Conservation (phyloP, 2,329 filamentous ascomycete species). For the Metarhizium sp. region DNA sequence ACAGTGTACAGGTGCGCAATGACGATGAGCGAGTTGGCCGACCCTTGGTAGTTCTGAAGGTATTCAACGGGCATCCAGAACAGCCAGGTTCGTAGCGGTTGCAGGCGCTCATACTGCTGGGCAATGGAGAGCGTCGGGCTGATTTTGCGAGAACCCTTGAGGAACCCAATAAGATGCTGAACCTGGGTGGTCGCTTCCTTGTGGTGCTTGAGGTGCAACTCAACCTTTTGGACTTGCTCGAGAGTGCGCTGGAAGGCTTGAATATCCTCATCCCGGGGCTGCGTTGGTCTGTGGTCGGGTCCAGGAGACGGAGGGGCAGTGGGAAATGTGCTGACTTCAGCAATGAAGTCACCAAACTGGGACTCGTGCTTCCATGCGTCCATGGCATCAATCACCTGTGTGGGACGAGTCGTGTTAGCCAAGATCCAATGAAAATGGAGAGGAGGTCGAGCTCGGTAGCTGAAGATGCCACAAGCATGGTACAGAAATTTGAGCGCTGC, state of each 20-base stretch:
- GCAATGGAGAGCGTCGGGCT: conserved; percentile 62
- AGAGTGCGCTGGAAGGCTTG: conserved; percentile 58
- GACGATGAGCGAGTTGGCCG: conserved; percentile 70
- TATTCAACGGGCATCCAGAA: conserved; percentile 90
- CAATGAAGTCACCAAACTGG: conserved; percentile 73
- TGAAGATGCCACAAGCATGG: neutral
- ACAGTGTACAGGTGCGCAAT: conserved; percentile 89
- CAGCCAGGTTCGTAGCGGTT: conserved; percentile 81
- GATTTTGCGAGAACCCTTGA: conserved; percentile 63
- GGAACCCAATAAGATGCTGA: conserved; percentile 60
- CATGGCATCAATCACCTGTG: conserved; percentile 81
- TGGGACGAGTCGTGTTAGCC: conserved; percentile 2
- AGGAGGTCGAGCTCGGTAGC: neutral
- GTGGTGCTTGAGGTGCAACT: conserved; percentile 57
- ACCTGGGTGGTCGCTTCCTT: conserved; percentile 61
- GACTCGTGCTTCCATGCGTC: conserved; percentile 86
- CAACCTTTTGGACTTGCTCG: conserved; percentile 58
- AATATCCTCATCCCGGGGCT: conserved; percentile 61
- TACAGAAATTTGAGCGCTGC: neutral
- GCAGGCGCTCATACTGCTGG: conserved; percentile 83
- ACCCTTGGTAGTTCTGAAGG: conserved; percentile 65
- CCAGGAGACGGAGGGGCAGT: conserved; percentile 55
- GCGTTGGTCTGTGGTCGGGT: conserved; percentile 50
- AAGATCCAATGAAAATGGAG: neutral
- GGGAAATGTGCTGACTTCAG: conserved; percentile 66